These are phyloP conservation scores for Onygenales sp. DNA, from an alignment of 2,329 filamentous ascomycete genomes.

Conservation along the genomic window DNA sequence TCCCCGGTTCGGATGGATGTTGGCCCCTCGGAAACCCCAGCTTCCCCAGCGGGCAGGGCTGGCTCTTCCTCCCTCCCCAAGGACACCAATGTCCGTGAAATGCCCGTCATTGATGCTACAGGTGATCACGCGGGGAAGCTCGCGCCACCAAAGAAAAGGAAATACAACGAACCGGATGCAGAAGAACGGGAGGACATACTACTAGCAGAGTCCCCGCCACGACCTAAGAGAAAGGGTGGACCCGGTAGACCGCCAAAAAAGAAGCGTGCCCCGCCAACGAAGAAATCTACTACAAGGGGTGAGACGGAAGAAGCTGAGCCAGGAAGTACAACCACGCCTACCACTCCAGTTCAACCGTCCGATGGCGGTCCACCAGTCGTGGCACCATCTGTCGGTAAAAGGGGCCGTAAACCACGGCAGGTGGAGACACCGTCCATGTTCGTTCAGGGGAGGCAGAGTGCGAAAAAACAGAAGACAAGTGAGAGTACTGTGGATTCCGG, in stretches of 20 bases:
- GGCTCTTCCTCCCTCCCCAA: not conserved
- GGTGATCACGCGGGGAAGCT: not conserved
- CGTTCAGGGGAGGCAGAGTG: too few relatives aligned
- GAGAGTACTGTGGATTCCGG: not conserved
- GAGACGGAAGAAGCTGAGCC: slow-evolving; percentile 1
- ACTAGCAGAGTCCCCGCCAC: not conserved
- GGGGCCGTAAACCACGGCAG: too few relatives aligned
- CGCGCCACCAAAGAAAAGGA: not conserved
- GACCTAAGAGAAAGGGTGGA: not conserved
- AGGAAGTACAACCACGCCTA: not conserved
- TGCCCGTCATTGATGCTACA: not conserved
- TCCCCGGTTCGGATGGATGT: not conserved
- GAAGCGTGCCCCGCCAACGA: not conserved
- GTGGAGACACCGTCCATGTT: too few relatives aligned
- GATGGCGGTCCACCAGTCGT: too few relatives aligned
- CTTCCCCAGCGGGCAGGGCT: not conserved
- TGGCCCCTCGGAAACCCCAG: too few relatives aligned
- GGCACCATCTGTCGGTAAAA: too few relatives aligned
- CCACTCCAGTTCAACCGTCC: not conserved
- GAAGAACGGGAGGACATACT: not conserved
- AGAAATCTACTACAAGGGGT: not conserved
- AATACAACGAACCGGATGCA: not conserved
- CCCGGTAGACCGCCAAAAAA: not conserved
- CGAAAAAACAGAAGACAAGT: not conserved
- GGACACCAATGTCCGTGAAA: not conserved